Conservation (phyloP, 306 rosid genomes). For the Delonix regia region DNA sequence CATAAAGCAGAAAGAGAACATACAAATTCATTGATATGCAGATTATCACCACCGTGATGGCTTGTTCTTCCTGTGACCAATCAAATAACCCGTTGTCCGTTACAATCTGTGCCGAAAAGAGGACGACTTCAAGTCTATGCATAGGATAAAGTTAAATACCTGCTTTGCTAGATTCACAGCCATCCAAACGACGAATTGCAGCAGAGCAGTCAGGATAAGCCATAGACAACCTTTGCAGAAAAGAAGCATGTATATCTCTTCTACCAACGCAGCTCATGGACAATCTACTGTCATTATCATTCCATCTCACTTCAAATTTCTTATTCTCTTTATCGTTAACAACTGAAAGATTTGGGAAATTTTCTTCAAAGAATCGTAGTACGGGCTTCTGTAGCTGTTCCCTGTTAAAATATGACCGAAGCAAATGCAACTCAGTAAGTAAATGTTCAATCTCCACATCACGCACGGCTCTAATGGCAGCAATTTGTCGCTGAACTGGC, state of each 20-base stretch:
- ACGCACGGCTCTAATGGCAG: constrained; percentile 60
- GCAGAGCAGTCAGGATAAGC: constrained; percentile 57
- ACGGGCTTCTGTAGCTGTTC: constrained; percentile 53
- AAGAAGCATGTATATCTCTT: constrained; percentile 46
- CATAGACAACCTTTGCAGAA: constrained; percentile 63
- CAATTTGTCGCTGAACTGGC: constrained; percentile 51
- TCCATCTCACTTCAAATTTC: constrained; percentile 50
- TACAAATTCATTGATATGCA: constrained; percentile 62
- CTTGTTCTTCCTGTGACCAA: constrained; percentile 66
- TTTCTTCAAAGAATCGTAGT: constrained; percentile 44
- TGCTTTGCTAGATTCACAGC: constrained; percentile 62
- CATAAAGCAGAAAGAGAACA: constrained; percentile 38
- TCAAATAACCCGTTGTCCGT: constrained; percentile 37
- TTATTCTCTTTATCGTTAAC: constrained; percentile 36
- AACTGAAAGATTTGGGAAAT: constrained; percentile 46
- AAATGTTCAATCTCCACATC: constrained; percentile 61
- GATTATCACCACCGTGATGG: constrained; percentile 50
- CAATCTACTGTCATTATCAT: constrained; percentile 27
- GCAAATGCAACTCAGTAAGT: constrained; percentile 56
- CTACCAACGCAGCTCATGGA: constrained; percentile 36
- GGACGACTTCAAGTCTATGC: not conserved
- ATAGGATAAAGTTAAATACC: constrained; percentile 43
- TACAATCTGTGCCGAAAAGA: not conserved
- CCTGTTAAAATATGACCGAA: constrained; percentile 53
- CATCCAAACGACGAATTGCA: constrained; percentile 55